A percentile compares a stretch with the other conserved stretches of the same genome.
Evolutionary conservation across 768 basidiomycete genomes (phyloP).

Genomic region (Gelatoporia subvermispora): DNA sequence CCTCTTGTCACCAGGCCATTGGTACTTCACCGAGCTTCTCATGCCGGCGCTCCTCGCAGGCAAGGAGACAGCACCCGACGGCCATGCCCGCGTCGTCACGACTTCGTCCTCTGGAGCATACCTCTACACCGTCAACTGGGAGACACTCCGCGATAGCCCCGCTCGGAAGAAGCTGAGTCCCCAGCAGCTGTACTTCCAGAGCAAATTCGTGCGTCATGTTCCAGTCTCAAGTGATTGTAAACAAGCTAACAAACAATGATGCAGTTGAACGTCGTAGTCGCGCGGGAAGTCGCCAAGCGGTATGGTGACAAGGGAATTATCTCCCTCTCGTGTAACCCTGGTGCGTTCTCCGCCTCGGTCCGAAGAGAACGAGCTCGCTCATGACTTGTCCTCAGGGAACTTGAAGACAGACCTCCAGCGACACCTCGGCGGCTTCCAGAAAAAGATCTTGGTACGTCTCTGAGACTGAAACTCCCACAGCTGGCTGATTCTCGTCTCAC

Average conservation of each 20-base stretch:
- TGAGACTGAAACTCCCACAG: background rate
- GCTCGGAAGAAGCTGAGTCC: conserved; percentile 13
- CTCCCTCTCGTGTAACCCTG: conserved; percentile 41
- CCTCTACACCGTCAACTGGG: conserved; percentile 32
- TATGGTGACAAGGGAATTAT: conserved; percentile 43
- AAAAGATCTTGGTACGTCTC: conserved; percentile 6
- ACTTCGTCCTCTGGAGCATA: conserved; percentile 38
- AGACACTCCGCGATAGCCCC: conserved; percentile 28
- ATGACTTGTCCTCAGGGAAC: conserved; percentile 8
- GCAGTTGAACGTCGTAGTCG: conserved; percentile 41
- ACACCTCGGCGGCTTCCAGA: background rate
- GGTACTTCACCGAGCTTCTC: conserved; percentile 35
- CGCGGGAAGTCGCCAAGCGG: conserved; percentile 41
- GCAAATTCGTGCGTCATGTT: conserved; percentile 41
- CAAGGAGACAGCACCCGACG: conserved; percentile 33
- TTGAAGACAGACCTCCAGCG: conserved; percentile 14
- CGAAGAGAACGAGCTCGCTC: background rate
- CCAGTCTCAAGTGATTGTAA: too few relatives aligned
- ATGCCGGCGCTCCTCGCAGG: conserved; percentile 42
- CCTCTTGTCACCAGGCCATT: conserved; percentile 43
- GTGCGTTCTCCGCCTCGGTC: conserved; percentile 15
- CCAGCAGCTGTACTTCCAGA: conserved; percentile 24
- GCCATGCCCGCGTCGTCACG: conserved; percentile 43
- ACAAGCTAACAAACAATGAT: too few relatives aligned
- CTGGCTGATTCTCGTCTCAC: background rate